Evolutionary conservation across 208 protist genomes (phyloP).

Genomic region (Leishmania gerbilli): DNA sequence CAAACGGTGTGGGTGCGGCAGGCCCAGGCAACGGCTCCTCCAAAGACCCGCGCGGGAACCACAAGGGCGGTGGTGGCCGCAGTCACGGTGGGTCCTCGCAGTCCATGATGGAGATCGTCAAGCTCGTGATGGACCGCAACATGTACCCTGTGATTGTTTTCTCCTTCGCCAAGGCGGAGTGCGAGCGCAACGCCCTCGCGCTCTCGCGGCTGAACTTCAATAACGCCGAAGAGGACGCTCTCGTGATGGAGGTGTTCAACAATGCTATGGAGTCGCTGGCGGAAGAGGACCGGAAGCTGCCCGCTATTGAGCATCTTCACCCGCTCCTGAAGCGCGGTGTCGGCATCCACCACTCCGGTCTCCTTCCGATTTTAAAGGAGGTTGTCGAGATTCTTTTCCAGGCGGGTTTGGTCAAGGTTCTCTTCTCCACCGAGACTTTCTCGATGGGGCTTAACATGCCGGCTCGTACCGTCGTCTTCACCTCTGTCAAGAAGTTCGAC

Average conservation of each 20-base stretch:
- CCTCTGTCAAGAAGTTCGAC: constrained; percentile 98
- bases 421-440: constrained; percentile 99
- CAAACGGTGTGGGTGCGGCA: constrained; percentile 25
- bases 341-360: constrained; percentile 99
- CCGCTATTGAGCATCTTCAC: constrained; percentile 95
- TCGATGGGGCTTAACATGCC: constrained; percentile 99
- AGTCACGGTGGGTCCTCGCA: constrained; percentile 37
- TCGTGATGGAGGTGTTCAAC: constrained; percentile 94
- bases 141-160: constrained; percentile 99
- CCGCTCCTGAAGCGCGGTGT: constrained; percentile 97
- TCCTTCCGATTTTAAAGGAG: constrained; percentile 99
- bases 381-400: constrained; percentile 99
- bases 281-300: constrained; percentile 93
- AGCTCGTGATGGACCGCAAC: constrained; percentile 96
- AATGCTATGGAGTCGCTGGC: constrained; percentile 96
- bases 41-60: constrained; percentile 22
- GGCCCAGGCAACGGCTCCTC: constrained; percentile 19
- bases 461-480: constrained; percentile 99
- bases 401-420: constrained; percentile 97
- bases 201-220: constrained; percentile 97
- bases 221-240: constrained; percentile 91
- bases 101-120: constrained; percentile 95
- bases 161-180: constrained; percentile 98
- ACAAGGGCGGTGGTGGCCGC: constrained; percentile 19
- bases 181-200: constrained; percentile 95